A percentile compares a stretch with the other conserved stretches of the same genome.
Conservation (phyloP, 2,329 filamentous ascomycete genomes). For the Ophiosphaerella narmari region DNA sequence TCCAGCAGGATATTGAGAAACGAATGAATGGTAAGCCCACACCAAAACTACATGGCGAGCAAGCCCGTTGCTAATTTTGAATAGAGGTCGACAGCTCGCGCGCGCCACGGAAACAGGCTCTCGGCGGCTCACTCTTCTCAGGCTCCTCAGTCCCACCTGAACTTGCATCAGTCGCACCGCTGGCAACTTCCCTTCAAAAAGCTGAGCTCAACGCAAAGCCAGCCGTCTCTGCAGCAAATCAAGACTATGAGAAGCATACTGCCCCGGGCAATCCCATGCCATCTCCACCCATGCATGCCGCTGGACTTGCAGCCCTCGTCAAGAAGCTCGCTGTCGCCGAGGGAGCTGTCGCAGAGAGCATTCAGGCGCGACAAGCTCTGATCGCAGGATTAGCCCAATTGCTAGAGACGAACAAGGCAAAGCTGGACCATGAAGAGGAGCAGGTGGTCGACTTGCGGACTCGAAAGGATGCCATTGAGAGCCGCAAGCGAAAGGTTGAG, state of each 20-base stretch:
- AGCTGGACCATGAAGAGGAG: conserved; percentile 71
- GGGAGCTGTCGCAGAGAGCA: conserved; percentile 83
- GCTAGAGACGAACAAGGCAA: conserved; percentile 71
- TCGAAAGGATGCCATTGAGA: conserved; percentile 75
- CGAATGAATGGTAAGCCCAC: conserved; percentile 71
- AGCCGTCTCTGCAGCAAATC: conserved; percentile 70
- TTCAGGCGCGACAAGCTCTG: conserved; percentile 80
- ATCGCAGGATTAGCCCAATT: conserved; percentile 83
- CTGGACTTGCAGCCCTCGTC: conserved; percentile 84
- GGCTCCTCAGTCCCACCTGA: conserved; percentile 71
- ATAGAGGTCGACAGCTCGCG: conserved; percentile 62
- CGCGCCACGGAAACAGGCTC: conserved; percentile 58
- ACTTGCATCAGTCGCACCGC: conserved; percentile 72
- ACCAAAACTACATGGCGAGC: background rate
- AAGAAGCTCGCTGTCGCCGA: conserved; percentile 89
- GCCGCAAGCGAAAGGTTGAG: conserved; percentile 86
- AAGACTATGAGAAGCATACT: conserved; percentile 83
- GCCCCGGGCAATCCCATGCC: conserved; percentile 71
- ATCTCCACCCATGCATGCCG: conserved; percentile 87
- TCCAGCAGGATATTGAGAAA: conserved; percentile 80
- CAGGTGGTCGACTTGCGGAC: conserved; percentile 66
- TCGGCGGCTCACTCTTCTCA: conserved; percentile 74
- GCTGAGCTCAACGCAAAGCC: conserved; percentile 70
- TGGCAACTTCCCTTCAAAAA: conserved; percentile 76
- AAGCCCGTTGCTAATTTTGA: conserved; percentile 5